Percentiles rank a stretch among this genome's conserved stretches.
These are phyloP conservation scores for Cytospora mali DNA, from an alignment of 2,329 filamentous ascomycete genomes.

Conservation along the genomic window DNA sequence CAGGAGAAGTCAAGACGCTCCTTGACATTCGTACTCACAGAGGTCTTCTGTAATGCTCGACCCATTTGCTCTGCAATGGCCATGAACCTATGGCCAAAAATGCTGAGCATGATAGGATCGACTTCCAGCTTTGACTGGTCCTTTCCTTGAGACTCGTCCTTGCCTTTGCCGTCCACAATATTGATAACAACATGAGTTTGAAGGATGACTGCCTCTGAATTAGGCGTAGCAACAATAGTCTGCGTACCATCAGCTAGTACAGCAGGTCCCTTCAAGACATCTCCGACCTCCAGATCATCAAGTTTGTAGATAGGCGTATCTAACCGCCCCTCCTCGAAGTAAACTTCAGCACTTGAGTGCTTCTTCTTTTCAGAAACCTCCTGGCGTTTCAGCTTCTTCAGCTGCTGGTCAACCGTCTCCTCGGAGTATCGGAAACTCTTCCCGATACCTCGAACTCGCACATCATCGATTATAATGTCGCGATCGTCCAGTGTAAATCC, in stretches of 20 bases:
- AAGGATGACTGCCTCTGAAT: constrained; percentile 74
- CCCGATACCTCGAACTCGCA: constrained; percentile 84
- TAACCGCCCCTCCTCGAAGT: constrained; percentile 78
- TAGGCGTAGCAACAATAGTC: constrained; percentile 87
- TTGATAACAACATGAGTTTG: constrained; percentile 90
- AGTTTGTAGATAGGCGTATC: constrained; percentile 85
- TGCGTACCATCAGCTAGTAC: constrained; percentile 87
- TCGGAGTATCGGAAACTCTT: constrained; percentile 81
- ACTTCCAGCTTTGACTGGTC: constrained; percentile 50
- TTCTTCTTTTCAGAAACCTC: constrained; percentile 60
- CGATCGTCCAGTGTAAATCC: constrained; percentile 83
- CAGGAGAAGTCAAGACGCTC: constrained; percentile 84
- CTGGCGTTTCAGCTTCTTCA: constrained; percentile 68
- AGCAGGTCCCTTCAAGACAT: constrained; percentile 76
- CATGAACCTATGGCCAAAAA: constrained; percentile 85
- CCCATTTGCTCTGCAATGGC: constrained; percentile 87
- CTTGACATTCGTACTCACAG: constrained; percentile 79
- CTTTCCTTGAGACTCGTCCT: constrained; percentile 37
- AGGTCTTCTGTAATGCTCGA: constrained; percentile 75
- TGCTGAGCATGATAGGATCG: constrained; percentile 75
- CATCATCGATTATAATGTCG: constrained; percentile 88
- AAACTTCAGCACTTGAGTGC: constrained; percentile 71
- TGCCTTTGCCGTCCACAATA: constrained; percentile 59
- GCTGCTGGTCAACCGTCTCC: constrained; percentile 81
- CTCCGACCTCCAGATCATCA: constrained; percentile 70